phyloP scores from a whole-genome alignment of 345 rosid genomes.

The Rhodamnia rubescens region DNA sequence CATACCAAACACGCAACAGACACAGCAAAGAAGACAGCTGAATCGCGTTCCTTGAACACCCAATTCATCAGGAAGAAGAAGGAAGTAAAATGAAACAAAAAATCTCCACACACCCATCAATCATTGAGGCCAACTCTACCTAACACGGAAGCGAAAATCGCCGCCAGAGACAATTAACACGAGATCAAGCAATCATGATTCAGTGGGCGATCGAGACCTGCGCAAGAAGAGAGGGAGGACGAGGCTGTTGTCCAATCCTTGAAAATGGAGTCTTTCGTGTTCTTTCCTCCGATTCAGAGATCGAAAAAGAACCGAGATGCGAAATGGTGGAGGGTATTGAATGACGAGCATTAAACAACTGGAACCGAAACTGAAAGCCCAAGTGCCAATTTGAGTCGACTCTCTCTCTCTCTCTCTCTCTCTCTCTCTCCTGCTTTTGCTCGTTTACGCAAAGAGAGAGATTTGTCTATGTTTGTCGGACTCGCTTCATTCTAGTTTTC shows the following conservation, averaged over 20 bases:
- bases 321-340: neutral
- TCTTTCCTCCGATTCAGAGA: neutral
- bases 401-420: neutral
- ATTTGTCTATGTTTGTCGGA: neutral
- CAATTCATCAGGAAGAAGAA: neutral
- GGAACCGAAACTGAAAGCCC: neutral
- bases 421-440: neutral
- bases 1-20: neutral
- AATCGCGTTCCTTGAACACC: neutral
- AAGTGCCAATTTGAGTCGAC: neutral
- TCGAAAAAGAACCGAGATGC: neutral
- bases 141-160: neutral
- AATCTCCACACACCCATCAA: neutral
- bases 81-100: neutral
- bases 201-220: neutral
- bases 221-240: neutral
- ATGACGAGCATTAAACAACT: neutral
- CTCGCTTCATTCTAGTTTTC: neutral
- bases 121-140: neutral
- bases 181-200: neutral
- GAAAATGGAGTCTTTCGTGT: neutral
- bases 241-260: neutral
- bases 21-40: neutral
- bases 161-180: neutral
- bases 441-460: neutral